These are phyloP conservation scores for Penicillium sp. DNA, from an alignment of 2,329 filamentous ascomycete genomes.

Conservation along the genomic window DNA sequence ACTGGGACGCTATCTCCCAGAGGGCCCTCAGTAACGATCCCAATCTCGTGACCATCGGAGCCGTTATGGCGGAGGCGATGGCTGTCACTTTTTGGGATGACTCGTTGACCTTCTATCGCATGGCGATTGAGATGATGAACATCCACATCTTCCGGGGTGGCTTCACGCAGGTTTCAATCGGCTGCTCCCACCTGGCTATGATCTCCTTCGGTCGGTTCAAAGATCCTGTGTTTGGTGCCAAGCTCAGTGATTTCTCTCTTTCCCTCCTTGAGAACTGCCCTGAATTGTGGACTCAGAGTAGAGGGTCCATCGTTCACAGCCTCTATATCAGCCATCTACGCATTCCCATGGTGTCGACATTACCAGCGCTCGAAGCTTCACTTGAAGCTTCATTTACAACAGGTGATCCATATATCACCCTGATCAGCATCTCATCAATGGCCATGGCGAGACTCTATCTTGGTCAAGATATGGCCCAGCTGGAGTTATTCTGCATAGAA, in stretches of 20 bases:
- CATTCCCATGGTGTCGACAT: conserved; percentile 47
- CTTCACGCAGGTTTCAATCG: conserved; percentile 55
- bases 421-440: conserved; percentile 56
- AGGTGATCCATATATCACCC: conserved; percentile 54
- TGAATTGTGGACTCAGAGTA: conserved; percentile 51
- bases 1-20: conserved; percentile 39
- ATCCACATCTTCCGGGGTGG: conserved; percentile 52
- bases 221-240: conserved; percentile 51
- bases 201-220: conserved; percentile 55
- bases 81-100: conserved; percentile 58
- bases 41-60: conserved; percentile 44
- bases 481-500: conserved; percentile 55
- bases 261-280: conserved; percentile 50
- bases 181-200: conserved; percentile 54
- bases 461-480: conserved; percentile 53
- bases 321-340: conserved; percentile 59
- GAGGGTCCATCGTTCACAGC: conserved; percentile 54
- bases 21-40: conserved; percentile 42
- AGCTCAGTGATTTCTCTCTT: conserved; percentile 51
- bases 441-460: conserved; percentile 53
- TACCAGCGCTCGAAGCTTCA: conserved; percentile 51
- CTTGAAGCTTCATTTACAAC: conserved; percentile 54
- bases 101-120: conserved; percentile 55
- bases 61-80: conserved; percentile 55
- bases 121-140: conserved; percentile 54